Evolutionary conservation across 1,139 yeast genomes (phyloP).

Genomic region (Groenewaldozyma auringiensis): DNA sequence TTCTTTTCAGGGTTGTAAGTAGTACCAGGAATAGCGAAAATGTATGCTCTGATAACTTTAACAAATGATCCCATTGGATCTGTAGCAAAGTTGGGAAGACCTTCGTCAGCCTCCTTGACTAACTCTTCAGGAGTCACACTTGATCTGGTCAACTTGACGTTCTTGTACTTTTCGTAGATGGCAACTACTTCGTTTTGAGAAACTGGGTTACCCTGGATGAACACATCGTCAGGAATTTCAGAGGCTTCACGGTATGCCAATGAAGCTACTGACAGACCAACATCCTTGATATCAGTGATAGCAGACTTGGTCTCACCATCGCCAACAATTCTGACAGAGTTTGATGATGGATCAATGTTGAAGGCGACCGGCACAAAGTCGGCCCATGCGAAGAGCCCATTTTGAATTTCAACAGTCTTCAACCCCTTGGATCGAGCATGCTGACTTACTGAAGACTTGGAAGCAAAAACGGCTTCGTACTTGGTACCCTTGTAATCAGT

Average conservation of each 20-base stretch:
- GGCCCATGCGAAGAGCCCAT: slow-evolving; percentile 37
- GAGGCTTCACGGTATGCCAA: background rate
- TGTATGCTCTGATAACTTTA: background rate
- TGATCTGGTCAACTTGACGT: background rate
- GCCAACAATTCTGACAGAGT: background rate
- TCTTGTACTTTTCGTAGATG: background rate
- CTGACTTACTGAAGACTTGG: slow-evolving; percentile 49
- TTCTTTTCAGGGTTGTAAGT: background rate
- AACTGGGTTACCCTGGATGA: background rate
- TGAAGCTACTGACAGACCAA: background rate
- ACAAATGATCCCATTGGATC: background rate
- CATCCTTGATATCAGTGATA: background rate
- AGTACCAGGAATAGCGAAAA: background rate
- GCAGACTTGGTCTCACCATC: background rate
- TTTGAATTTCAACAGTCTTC: slow-evolving; percentile 44
- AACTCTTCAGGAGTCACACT: background rate
- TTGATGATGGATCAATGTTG: background rate
- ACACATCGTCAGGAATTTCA: background rate
- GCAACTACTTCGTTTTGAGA: background rate
- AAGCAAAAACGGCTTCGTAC: slow-evolving; percentile 30
- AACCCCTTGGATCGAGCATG: slow-evolving; percentile 45
- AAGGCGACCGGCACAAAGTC: slow-evolving; percentile 7
- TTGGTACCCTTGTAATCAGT: slow-evolving; percentile 32
- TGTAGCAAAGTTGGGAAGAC: background rate
- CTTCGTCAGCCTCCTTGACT: background rate